phyloP scores from a whole-genome alignment of 768 basidiomycete genomes.

The Aureoboletus auriporus region DNA sequence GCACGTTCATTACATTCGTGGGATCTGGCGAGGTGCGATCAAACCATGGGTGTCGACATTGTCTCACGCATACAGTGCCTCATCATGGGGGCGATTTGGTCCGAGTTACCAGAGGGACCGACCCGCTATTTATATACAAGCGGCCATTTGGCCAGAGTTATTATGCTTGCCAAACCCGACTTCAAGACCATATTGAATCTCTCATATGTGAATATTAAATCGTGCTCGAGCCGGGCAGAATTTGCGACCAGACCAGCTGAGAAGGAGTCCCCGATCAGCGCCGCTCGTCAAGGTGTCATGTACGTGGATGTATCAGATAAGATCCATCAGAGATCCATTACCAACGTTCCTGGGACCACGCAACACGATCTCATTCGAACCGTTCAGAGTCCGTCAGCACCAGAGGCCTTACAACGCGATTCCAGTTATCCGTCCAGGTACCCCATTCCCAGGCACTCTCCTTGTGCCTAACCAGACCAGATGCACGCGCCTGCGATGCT shows the following conservation, averaged over 20 bases:
- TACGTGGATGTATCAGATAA: conserved; percentile 2
- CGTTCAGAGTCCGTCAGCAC: conserved; percentile 31
- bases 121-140: too few species aligned
- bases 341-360: background rate
- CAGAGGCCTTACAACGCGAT: conserved; percentile 58
- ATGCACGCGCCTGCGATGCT: conserved; percentile 25
- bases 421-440: conserved; percentile 88
- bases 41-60: too few species aligned
- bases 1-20: conserved; percentile 15
- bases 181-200: too few species aligned
- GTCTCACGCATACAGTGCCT: too few species aligned
- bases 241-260: too few species aligned
- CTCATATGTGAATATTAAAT: too few species aligned
- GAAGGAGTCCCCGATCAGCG: background rate
- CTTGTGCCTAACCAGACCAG: conserved; percentile 15
- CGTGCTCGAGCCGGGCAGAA: too few species aligned
- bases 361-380: conserved; percentile 11
- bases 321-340: background rate
- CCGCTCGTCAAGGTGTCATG: background rate
- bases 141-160: too few species aligned
- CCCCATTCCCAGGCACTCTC: conserved; percentile 53
- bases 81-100: too few species aligned
- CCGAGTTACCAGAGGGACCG: too few species aligned
- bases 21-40: background rate
- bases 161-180: too few species aligned